Evolutionary conservation across 73 alveolate species (phyloP).

Genomic region (Uronychia binucleata): DNA sequence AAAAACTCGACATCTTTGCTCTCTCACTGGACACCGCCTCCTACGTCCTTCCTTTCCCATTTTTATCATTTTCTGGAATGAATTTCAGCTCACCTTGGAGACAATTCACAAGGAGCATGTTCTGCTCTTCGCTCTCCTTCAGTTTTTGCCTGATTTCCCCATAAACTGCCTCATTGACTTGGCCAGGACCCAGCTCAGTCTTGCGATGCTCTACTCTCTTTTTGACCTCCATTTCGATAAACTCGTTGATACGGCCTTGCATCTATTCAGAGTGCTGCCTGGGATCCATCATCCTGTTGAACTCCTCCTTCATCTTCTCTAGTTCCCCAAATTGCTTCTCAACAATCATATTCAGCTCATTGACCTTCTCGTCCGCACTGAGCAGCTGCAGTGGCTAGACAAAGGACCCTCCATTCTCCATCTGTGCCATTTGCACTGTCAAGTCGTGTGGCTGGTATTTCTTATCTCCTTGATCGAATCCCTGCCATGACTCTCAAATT

Average conservation of each 20-base stretch:
- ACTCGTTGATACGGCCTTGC: slow-evolving; percentile 45
- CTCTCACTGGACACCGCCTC: not conserved
- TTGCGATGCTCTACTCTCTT: not conserved
- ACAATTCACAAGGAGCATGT: not conserved
- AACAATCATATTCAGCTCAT: slow-evolving; percentile 66
- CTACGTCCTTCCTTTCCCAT: not conserved
- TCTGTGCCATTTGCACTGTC: slow-evolving; percentile 22
- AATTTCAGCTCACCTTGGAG: not conserved
- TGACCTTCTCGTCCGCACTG: slow-evolving; percentile 84
- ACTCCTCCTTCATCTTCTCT: slow-evolving; percentile 41
- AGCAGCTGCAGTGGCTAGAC: slow-evolving; percentile 51
- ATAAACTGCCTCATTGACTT: not conserved
- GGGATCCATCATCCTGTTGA: slow-evolving; percentile 27
- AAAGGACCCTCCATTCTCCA: slow-evolving; percentile 4
- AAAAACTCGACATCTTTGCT: not conserved
- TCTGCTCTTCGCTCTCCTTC: not conserved
- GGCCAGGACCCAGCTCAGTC: not conserved
- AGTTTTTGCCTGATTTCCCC: not conserved
- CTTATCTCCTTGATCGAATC: slow-evolving; percentile 9
- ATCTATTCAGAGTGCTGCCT: slow-evolving; percentile 25
- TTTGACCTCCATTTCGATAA: slow-evolving; percentile 53
- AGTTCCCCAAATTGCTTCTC: slow-evolving; percentile 68
- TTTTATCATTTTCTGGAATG: not conserved
- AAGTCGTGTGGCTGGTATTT: slow-evolving; percentile 8
- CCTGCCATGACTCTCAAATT: not conserved